Conservation (phyloP, 192 early-diverging fungal species). For the Rhizophagus sp. region DNA sequence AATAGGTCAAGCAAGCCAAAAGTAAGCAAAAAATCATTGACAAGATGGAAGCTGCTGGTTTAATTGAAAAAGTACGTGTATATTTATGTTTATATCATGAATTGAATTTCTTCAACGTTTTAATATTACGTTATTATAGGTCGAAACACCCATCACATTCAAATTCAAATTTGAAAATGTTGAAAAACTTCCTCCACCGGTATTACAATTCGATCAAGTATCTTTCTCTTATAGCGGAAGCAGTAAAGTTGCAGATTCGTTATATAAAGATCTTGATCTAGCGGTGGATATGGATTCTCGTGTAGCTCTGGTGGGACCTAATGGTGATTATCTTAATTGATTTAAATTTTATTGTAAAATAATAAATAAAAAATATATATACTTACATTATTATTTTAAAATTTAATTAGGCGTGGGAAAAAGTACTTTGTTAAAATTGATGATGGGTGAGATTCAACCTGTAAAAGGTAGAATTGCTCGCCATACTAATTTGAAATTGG, state of each 20-base stretch:
- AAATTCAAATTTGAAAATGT: conserved; percentile 88
- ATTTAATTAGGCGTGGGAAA: conserved; percentile 64
- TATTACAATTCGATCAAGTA: conserved; percentile 90
- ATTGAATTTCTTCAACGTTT: neutral
- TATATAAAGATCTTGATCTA: conserved; percentile 91
- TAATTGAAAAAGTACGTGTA: conserved; percentile 89
- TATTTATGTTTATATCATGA: neutral
- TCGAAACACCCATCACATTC: conserved; percentile 61
- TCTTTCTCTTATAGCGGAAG: conserved; percentile 80
- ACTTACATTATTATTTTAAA: neutral
- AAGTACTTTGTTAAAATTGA: conserved; percentile 96
- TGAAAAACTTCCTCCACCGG: conserved; percentile 91
- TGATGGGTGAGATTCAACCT: conserved; percentile 85
- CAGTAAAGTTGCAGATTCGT: conserved; percentile 76
- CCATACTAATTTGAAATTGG: conserved; percentile 92
- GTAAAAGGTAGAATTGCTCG: conserved; percentile 84
- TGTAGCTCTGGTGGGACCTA: conserved; percentile 95
- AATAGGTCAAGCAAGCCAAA: conserved; percentile 84
- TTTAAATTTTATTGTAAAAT: too few species aligned
- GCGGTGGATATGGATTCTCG: conserved; percentile 98
- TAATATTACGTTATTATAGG: neutral
- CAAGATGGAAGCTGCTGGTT: conserved; percentile 99
- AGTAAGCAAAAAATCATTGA: conserved; percentile 99
- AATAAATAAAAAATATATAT: too few species aligned
- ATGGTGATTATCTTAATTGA: conserved; percentile 57